Evolutionary conservation across 2,329 filamentous ascomycete genomes (phyloP).

Genomic region (Cryphonectria radicalis): DNA sequence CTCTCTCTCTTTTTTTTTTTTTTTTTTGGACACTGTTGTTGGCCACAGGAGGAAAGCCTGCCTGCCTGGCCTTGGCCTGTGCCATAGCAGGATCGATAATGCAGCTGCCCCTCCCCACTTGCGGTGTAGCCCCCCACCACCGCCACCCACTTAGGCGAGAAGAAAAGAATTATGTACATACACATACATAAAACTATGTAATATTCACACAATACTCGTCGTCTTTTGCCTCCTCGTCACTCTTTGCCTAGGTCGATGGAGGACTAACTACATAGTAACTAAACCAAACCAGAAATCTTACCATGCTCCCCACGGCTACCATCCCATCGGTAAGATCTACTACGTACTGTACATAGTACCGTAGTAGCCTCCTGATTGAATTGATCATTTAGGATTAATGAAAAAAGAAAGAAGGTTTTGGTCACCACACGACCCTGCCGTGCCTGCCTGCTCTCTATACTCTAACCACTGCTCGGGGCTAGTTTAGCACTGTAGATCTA

Average conservation of each 20-base stretch:
- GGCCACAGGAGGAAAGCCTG: neutral
- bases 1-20: too few species aligned
- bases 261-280: neutral
- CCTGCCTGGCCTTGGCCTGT: neutral
- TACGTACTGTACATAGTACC: neutral
- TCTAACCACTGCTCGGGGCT: neutral
- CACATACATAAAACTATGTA: neutral
- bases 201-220: neutral
- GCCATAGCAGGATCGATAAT: constrained; percentile 13
- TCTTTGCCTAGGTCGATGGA: neutral
- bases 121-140: neutral
- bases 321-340: constrained; percentile 1
- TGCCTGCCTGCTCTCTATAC: neutral
- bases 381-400: neutral
- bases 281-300: neutral
- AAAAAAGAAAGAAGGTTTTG: neutral
- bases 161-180: neutral
- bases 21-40: neutral
- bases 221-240: neutral
- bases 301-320: neutral
- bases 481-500: constrained; percentile 3
- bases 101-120: constrained; percentile 11
- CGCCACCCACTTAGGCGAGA: neutral
- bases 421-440: neutral
- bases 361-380: neutral